phyloP scores from a whole-genome alignment of 2,329 filamentous ascomycete genomes.

The Xylaria polymorpha region DNA sequence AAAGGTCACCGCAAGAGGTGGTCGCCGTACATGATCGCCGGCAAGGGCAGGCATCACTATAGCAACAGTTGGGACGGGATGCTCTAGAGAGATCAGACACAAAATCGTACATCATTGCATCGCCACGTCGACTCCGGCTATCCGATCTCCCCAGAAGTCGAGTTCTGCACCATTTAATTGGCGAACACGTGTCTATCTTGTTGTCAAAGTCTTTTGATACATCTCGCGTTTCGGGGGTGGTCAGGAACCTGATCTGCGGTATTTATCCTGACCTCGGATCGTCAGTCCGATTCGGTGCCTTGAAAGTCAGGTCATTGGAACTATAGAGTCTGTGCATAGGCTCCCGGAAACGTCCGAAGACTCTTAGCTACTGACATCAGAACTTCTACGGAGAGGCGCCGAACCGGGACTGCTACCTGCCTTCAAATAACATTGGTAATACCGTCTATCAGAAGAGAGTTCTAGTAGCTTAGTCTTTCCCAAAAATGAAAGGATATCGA shows the following conservation, averaged over 20 bases:
- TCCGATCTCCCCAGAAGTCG: conserved; percentile 21
- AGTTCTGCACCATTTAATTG: conserved; percentile 31
- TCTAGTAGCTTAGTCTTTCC: background rate
- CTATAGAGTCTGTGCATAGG: conserved; percentile 7
- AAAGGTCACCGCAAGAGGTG: conserved; percentile 2
- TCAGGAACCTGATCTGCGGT: conserved; percentile 36
- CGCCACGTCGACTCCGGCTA: conserved; percentile 33
- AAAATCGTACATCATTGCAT: conserved; percentile 32
- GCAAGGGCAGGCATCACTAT: conserved; percentile 18
- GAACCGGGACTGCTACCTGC: conserved; percentile 1
- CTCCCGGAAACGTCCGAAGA: background rate
- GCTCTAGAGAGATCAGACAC: conserved; percentile 33
- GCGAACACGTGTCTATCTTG: conserved; percentile 31
- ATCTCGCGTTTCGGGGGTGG: conserved; percentile 43
- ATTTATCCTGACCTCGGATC: conserved; percentile 22
- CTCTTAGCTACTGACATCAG: background rate
- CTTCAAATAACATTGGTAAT: conserved; percentile 8
- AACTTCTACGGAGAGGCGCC: conserved; percentile 1
- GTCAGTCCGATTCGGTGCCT: conserved; percentile 13
- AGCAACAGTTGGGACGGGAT: conserved; percentile 21
- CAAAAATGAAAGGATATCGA: conserved; percentile 33
- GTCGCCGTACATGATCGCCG: conserved; percentile 34
- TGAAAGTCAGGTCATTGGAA: conserved; percentile 7
- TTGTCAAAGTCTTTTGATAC: conserved; percentile 43
- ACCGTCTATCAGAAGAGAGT: background rate